phyloP scores from a whole-genome alignment of 164 flowering plant species.

The Liquidambar formosana region DNA sequence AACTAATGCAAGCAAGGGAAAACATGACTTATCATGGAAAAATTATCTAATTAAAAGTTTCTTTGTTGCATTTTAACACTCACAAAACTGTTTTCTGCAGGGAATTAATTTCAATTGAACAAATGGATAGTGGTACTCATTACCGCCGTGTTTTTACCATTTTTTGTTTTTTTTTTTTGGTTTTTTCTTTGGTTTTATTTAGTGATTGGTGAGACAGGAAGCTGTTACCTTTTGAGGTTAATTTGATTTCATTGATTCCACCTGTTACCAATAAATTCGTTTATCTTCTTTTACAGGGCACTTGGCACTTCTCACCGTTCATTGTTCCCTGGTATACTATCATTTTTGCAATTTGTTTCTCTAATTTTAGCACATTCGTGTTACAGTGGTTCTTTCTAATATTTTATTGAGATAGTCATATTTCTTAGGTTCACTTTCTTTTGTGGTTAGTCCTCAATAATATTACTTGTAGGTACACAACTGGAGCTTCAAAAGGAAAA shows the following conservation, averaged over 20 bases:
- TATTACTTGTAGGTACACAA: constrained; percentile 52
- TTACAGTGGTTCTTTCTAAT: not conserved
- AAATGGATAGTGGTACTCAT: too few species aligned
- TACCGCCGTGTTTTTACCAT: not conserved
- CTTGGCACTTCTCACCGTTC: constrained; percentile 33
- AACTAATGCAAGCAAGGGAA: not conserved
- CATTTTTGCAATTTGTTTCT: constrained; percentile 1
- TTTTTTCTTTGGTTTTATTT: not conserved
- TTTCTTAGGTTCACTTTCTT: not conserved
- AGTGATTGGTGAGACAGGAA: not conserved
- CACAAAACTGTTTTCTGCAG: not conserved
- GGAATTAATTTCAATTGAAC: not conserved
- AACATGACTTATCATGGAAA: not conserved
- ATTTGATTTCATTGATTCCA: not conserved
- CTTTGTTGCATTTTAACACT: not conserved
- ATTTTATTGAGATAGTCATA: not conserved
- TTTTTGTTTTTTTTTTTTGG: not conserved
- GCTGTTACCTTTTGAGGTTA: not conserved
- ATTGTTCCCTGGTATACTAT: constrained; percentile 59
- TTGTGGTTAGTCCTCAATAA: constrained; percentile 3
- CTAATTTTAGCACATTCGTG: constrained; percentile 8
- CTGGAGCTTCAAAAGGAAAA: constrained; percentile 30
- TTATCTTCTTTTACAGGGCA: constrained; percentile 45
- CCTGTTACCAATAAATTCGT: not conserved
- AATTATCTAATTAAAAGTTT: not conserved